Evolutionary conservation across 371 early-diverging fungal genomes (phyloP), one percentile per base, ranked within the genome.

Genomic region (Syncephalis plumigaleata): DNA sequence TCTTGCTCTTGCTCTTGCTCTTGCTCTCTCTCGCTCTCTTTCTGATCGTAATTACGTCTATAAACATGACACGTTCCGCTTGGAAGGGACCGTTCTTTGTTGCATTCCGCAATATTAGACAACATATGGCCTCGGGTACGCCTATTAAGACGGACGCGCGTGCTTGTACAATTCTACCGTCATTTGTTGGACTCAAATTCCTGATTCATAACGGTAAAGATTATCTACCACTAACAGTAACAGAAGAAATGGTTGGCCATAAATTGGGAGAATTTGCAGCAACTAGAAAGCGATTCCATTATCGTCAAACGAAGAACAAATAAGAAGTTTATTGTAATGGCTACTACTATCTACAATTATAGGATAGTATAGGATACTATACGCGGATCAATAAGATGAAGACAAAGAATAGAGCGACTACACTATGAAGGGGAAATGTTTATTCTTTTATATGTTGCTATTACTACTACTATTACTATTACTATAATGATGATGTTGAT

Each of bases 51-150:
- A n/a, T n/a, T n/a, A n/a, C n/a, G n/a, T n/a, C n/a, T 31, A 11
- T 11, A 7, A 31, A 7, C 11, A 31, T 31, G 31, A 31, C 31
- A 31, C 85, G 95, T 56, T 75, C 93, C 36, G 80, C 79, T 48
- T 96, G 96, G 96, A 94, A 94, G 70, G 92, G 91, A 52, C 93
- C 90, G 26, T 90, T 77, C 66, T 82, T 89, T 56, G 81, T 81
- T 21, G 75, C 81, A n/a, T 79, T 80, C 53, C 73, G 84, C 31
- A 79, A 79, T 40, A 55, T 66, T 21, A 55, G 43, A 17, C 59
- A 61, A 46, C 61, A 61, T 9, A 43, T 63, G 48, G 58, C 57
- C 9, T 57, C 54, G 25, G 59, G 58, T 45, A 70, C 66, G 22
- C 64, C 81, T 45, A 70, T 84, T 57, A 67, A 71, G 49, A 85